Percentiles rank a stretch among this genome's conserved stretches.
Conservation (phyloP, 306 rosid genomes). For the Quercus aquifolioides region DNA sequence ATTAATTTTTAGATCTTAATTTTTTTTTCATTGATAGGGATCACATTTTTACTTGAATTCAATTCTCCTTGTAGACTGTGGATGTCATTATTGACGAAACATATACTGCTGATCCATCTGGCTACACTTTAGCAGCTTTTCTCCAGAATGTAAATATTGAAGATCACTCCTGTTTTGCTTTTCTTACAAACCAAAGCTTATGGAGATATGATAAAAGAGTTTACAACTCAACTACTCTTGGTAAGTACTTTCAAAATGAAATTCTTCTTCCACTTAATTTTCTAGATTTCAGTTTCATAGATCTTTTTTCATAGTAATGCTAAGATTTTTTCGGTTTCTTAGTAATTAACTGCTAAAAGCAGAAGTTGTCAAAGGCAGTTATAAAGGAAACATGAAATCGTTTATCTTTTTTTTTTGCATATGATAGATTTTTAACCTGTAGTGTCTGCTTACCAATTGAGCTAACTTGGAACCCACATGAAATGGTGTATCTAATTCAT, state of each 20-base stretch:
- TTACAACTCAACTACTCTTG: slow-evolving; percentile 46
- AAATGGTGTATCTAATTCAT: neutral
- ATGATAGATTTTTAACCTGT: no score
- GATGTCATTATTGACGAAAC: slow-evolving; percentile 92
- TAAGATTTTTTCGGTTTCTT: no score
- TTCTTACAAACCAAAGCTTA: slow-evolving; percentile 70
- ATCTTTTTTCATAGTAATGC: no score
- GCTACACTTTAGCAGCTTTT: slow-evolving; percentile 60
- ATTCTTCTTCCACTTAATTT: neutral
- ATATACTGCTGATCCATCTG: slow-evolving; percentile 42
- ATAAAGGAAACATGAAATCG: no score
- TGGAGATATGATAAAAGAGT: slow-evolving; percentile 85
- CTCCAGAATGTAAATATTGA: slow-evolving; percentile 61
- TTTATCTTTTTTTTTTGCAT: neutral
- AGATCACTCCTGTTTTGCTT: slow-evolving; percentile 86
- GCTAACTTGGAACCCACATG: no score
- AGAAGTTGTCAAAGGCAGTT: no score
- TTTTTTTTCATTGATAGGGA: neutral
- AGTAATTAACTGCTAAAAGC: no score
- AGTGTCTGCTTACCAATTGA: no score
- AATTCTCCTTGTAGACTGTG: slow-evolving; percentile 60
- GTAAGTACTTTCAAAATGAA: slow-evolving; percentile 28
- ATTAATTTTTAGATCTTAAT: neutral
- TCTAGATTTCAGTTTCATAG: no score
- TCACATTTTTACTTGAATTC: neutral